Evolutionary conservation across 331 rosid species (phyloP), one percentile per base, ranked within the genome.

Genomic region (Pyracantha coccinea): DNA sequence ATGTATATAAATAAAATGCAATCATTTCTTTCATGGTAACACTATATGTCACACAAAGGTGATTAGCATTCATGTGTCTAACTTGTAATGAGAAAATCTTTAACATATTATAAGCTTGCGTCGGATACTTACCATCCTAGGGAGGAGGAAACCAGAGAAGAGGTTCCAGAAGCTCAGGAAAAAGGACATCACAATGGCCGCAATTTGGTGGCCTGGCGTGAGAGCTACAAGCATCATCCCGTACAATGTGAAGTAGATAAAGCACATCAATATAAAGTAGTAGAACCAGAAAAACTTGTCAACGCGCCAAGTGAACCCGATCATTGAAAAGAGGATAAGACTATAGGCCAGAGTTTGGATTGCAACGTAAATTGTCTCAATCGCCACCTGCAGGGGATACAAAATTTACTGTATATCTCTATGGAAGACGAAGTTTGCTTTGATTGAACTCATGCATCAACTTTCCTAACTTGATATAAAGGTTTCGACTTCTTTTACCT

Each of bases 211-310:
- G 78, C 83, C 80, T 23, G 96, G 96, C 64, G 96, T 89, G 4
- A 89, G 88, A 74, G 92, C 88, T 15, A 79, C 85, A 55, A 81
- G 69, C 96, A 89, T 87, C 92, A 87, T 87, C 25, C 96, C 96
- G 59, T 87, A 89, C 29, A 87, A 84, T 60, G 90, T 87, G 83
- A 86, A 89, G 85, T 79, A 84, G 70, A 86, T 75, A 58, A 84
- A 89, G 72, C 89, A 80, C 81, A 77, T 82, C 79, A 79, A 75
- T 25, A 87, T 74, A 78, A 84, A 87, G 87, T 71, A 87, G 89
- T 87, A 87, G 83, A 89, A 89, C 90, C 82, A 87, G 7, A 87
- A 32, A 76, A 89, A 82, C 69, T 82, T 87, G 73, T 76, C 86
- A 66, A 45, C 80, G 79, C 35, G 70, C 92, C 88, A 84, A 19